Evolutionary conservation across 305 asterid species (phyloP).

Genomic region (Rubia peregrina): DNA sequence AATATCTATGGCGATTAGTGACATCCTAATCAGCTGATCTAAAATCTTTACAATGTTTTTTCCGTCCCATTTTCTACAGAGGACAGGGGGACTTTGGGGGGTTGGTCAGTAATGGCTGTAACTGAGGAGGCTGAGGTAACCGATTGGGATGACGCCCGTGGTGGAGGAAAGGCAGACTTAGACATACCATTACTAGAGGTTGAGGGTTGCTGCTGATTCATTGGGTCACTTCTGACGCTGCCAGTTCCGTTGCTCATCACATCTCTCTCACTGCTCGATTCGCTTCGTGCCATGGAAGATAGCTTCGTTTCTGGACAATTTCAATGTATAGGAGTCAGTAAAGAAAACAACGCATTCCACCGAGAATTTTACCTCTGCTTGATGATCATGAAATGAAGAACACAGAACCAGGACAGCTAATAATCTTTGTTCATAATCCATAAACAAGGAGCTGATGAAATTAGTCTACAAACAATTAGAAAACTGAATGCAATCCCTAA

Average conservation of each 20-base stretch:
- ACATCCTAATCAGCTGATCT: slow-evolving; percentile 22
- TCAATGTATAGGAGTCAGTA: slow-evolving; percentile 1
- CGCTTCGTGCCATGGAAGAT: slow-evolving; percentile 53
- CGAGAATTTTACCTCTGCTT: background rate
- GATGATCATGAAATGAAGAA: background rate
- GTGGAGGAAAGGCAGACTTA: slow-evolving; percentile 24
- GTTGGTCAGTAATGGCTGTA: slow-evolving; percentile 27
- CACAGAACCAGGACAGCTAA: background rate
- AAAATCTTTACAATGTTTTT: slow-evolving; percentile 32
- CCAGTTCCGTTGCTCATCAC: slow-evolving; percentile 32
- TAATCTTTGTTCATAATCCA: background rate
- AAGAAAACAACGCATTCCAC: background rate
- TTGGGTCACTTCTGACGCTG: slow-evolving; percentile 27
- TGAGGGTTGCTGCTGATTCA: slow-evolving; percentile 30
- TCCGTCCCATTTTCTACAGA: slow-evolving; percentile 47
- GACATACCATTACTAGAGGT: slow-evolving; percentile 46
- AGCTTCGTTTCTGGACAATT: slow-evolving; percentile 48
- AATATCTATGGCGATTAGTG: slow-evolving; percentile 17
- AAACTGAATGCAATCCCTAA: background rate
- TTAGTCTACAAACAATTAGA: too few relatives aligned
- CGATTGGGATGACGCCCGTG: slow-evolving; percentile 23
- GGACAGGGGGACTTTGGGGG: slow-evolving; percentile 26
- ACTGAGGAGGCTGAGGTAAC: slow-evolving; percentile 19
- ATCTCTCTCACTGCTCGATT: slow-evolving; percentile 36
- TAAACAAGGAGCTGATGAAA: background rate